Base-by-base conservation (phyloP, 176 grass and related monocot species). In the Zea luxurians region DNA sequence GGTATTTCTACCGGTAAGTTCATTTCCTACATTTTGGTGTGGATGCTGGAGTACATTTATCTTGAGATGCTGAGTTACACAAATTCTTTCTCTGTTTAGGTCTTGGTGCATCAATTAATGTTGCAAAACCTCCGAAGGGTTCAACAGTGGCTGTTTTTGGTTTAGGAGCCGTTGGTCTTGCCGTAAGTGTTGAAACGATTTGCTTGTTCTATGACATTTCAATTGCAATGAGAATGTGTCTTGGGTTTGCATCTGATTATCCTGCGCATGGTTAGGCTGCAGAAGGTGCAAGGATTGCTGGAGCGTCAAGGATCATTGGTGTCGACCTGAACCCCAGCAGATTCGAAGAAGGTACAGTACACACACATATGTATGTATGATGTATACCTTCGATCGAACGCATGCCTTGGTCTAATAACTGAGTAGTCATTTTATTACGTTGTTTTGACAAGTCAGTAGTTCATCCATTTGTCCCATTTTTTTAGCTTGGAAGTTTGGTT, bases 111-210 rank as follows among this genome's bases (percentile, higher is more conserved):
- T 80, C 94, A 47, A 78, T 97, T 53, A 97, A 97, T 75, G 94
- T 93, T 82, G 94, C 94, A 11, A 97, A 86, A 72, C 91, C 94
- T 35, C 82, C 77, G 59, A 97, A 93, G 63, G 94, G 91, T 80
- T 91, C 91, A 0, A 88, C 89, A 7, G 91, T 97, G 35, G 94
- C 94, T 5, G 72, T 97, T 46, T 97, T 97, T 0, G 94, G 94
- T 16, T 83, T 97, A 12, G 94, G 94, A 70, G 94, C 91, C 48
- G 94, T 97, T 20, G 94, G 94, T 52, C 94, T 97, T 73, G 84
- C 94, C 8, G 91, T 93, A 79, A 82, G 85, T 86, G 18, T 37
- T 67, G 7, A 68, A 48, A n/a, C 4, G 17, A 53, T 49, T 43
- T 49, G 2, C 20, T 12, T 74, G 18, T 12, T 52, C 1, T 42